Evolutionary conservation across 1,284 basidiomycete species (phyloP), one percentile per base, ranked within the genome.

Genomic region (Inonotus obliquus): DNA sequence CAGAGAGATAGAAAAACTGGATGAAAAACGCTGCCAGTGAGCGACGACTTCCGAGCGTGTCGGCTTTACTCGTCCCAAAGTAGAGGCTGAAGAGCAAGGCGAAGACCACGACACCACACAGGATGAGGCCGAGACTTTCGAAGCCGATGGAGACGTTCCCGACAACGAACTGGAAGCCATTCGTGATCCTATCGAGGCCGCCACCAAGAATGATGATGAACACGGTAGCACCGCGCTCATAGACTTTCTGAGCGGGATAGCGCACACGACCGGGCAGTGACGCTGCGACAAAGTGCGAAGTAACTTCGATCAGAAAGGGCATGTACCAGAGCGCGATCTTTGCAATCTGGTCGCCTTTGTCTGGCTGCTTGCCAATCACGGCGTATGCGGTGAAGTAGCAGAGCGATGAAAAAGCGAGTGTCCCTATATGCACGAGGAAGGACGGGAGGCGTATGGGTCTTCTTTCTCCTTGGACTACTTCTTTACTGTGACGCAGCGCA

Each of bases 301-400:
- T 21, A n/a, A 64, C 54, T 32, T 65, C 64, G 21, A 57, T 10
- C 7, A 63, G 44, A n/a, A 63, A 25, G 1, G 64, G 64, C 14
- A 61, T 9, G 39, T 54, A 64, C 64, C 64, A 65, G 2, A 65
- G 54, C 49, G 47, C 19, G 35, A 65, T 19, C 39, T 63, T 63
- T 14, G 39, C 54, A 14, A 63, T 57, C 25, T 63, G 59, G 23
- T 35, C 51, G 17, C 29, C 47, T 27, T 25, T 17, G 19, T 14
- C 23, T 1, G 19, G 54, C 17, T 49, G 6, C 23, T 29, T 53
- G 17, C 39, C 51, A 29, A 65, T 37, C 9, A 65, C 39, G 23
- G 21, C 53, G 23, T 60, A 60, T 19, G 62, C 48, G 19, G 56
- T 48, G 47, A 65, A 57, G 39, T 60, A 65, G 21, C 55, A 59